phyloP scores from a whole-genome alignment of 176 grass and related monocot genomes.

The Microstegium vimineum region DNA sequence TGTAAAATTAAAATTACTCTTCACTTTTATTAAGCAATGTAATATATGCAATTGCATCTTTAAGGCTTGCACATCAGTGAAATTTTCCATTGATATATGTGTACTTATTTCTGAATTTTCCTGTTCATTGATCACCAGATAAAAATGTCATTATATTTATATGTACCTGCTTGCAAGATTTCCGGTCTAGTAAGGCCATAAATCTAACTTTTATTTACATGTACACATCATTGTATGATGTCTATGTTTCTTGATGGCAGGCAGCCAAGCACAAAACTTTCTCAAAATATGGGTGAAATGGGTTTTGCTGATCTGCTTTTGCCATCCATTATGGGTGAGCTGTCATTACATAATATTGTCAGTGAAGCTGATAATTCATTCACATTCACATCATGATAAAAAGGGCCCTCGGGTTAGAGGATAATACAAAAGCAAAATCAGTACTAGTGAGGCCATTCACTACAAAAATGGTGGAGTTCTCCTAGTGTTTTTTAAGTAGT shows the following conservation, averaged over 20 bases:
- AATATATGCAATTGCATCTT: not conserved
- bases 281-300: not conserved
- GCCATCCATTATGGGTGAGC: not conserved
- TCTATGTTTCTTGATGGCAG: not conserved
- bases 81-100: not conserved
- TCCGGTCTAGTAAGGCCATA: not conserved
- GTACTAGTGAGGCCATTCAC: not conserved
- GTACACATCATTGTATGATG: not conserved
- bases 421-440: not conserved
- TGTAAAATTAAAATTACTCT: not conserved
- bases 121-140: not conserved
- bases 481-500: too few species aligned
- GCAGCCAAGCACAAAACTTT: not conserved
- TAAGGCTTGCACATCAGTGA: not conserved
- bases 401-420: not conserved
- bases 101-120: not conserved
- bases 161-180: not conserved
- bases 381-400: constrained; percentile 2
- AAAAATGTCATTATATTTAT: not conserved
- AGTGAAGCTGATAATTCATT: not conserved
- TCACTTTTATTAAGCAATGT: not conserved
- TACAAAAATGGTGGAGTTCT: too few species aligned
- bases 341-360: not conserved
- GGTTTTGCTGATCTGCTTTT: not conserved
- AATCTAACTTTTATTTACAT: not conserved